A percentile compares a stretch with the other conserved stretches of the same genome.
Evolutionary conservation across 148 eudicot genomes (phyloP).

Genomic region (Linanthus parryae): DNA sequence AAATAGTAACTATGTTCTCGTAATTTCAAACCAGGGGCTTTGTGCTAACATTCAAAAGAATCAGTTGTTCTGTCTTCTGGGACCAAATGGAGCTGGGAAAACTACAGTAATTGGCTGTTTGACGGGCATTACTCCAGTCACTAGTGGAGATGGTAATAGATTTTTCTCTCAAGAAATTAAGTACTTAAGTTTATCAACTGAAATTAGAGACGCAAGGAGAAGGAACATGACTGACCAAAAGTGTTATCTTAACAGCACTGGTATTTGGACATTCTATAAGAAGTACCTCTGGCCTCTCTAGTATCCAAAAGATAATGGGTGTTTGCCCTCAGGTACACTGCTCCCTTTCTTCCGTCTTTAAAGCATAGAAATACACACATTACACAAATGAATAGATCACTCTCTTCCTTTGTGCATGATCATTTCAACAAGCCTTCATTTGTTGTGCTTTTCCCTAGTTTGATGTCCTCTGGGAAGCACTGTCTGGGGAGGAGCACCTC

Average conservation of each 20-base stretch:
- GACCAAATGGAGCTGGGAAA: constrained; percentile 97
- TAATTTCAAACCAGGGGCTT: no score
- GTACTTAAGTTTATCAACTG: constrained; percentile 4
- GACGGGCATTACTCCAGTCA: constrained; percentile 77
- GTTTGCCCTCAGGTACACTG: constrained; percentile 95
- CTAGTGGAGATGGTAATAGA: constrained; percentile 82
- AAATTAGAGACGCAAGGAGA: background rate
- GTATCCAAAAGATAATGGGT: constrained; percentile 63
- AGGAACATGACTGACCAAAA: background rate
- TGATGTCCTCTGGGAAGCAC: constrained; percentile 65
- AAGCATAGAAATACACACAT: no score
- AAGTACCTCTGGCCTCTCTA: constrained; percentile 66
- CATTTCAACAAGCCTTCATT: no score
- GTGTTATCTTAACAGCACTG: constrained; percentile 36
- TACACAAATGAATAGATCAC: no score
- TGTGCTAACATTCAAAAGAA: constrained; percentile 73
- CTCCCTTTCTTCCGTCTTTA: no score
- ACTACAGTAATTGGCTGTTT: constrained; percentile 79
- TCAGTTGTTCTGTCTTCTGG: constrained; percentile 84
- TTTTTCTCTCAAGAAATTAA: constrained; percentile 5
- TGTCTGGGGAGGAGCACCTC: constrained; percentile 71
- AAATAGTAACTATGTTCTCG: constrained; percentile 15
- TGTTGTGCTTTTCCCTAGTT: constrained; percentile 49
- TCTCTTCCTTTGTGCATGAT: no score
- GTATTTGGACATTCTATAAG: constrained; percentile 66